A percentile compares a stretch with the other conserved stretches of the same genome.
Evolutionary conservation across 129 eudicot species (phyloP).

Genomic region (Saposhnikovia divaricata): DNA sequence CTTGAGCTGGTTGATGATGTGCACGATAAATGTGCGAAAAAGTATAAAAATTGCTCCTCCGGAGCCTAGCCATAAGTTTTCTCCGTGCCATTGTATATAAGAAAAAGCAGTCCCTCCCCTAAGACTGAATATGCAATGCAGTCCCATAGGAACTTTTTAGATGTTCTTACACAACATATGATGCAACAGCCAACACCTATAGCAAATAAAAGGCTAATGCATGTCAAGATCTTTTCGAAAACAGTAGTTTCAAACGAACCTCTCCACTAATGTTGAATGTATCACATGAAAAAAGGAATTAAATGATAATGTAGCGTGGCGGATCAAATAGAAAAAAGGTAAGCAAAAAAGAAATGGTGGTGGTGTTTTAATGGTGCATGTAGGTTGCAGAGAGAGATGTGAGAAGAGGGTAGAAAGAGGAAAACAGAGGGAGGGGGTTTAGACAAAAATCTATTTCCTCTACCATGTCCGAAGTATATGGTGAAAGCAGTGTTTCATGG

Average conservation of each 20-base stretch:
- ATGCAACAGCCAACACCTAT: neutral
- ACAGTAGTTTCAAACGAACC: neutral
- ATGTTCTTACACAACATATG: neutral
- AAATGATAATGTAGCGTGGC: neutral
- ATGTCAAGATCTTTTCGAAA: neutral
- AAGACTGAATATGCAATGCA: constrained; percentile 4
- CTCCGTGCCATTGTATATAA: constrained; percentile 21
- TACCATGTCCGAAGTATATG: neutral
- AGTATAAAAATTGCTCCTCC: constrained; percentile 59
- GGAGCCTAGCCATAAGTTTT: constrained; percentile 41
- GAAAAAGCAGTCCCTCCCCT: neutral
- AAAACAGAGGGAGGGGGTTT: neutral
- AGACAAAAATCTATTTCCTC: neutral
- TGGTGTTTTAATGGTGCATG: neutral
- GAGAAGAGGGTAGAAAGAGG: neutral
- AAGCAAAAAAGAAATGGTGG: neutral
- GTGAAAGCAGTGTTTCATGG: neutral
- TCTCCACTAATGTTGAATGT: neutral
- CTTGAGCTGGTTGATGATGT: constrained; percentile 23
- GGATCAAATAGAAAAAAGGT: neutral
- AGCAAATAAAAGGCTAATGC: neutral
- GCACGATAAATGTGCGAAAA: constrained; percentile 32
- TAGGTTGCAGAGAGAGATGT: neutral
- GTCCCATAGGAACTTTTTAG: constrained; percentile 6
- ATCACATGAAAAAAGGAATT: neutral